Evolutionary conservation across 495 filamentous ascomycete genomes (phyloP), one percentile per base, ranked within the genome.

Genomic region (Aspergillus bridgeri): DNA sequence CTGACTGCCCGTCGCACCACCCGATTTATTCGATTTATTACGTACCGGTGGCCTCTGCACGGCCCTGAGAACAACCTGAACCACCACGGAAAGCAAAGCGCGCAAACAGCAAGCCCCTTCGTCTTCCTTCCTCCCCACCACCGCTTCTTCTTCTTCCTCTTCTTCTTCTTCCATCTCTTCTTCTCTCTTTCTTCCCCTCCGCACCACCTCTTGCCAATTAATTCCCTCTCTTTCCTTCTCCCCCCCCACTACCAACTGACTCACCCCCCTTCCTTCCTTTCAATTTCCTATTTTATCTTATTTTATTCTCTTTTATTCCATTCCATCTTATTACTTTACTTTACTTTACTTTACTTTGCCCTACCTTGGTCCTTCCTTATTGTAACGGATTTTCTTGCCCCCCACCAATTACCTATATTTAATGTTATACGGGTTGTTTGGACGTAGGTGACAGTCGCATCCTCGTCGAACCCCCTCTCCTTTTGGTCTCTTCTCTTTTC

Each of bases 301-400:
- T 58, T 57, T 44, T 52, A 58, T 56, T 48, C 48, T 60, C 54
- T 54, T 46, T 33, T 47, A 48, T 61, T 59, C 46, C 23, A n/a
- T 55, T 59, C 59, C 42, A 23, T 58, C 48, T 44, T n/a, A n/a
- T n/a, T 53, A 22, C 56, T 55, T 48, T 15, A 15, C 33, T 29
- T 42, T 44, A 25, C 56, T 57, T 44, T 52, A 58, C 54, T 48
- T 53, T 51, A 46, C 53, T 56, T 45, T 58, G 57, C 42, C 59
- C 60, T 49, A 27, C 57, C 61, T 47, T 17, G 46, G 21, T 58
- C 53, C 52, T 46, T 44, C 44, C 9, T 24, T 56, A 51, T 24
- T 42, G 57, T 60, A 44, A 59, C 43, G 60, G 52, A 47, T 58
- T 63, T 27, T 54, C 51, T 47, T 49, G 43, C 25, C 46, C 47